Evolutionary conservation across 345 rosid species (phyloP).

Genomic region (Eucalyptus tenuipes): DNA sequence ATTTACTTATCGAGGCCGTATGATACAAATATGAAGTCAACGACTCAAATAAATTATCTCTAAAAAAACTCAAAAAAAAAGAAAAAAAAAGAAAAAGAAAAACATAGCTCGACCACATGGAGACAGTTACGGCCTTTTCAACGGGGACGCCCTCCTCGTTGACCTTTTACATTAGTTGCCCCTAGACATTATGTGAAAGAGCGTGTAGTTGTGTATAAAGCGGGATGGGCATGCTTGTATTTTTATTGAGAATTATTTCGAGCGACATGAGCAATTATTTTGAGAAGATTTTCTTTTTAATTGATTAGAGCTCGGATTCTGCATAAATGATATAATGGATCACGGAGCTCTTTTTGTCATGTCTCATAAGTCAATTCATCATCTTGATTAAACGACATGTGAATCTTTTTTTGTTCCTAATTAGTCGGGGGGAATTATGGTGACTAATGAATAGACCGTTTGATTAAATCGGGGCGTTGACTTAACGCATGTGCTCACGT

Average conservation of each 20-base stretch:
- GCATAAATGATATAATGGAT: neutral
- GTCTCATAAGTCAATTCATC: neutral
- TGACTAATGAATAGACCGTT: neutral
- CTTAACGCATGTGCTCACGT: neutral
- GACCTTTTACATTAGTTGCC: neutral
- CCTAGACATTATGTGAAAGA: neutral
- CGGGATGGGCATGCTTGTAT: too few species aligned
- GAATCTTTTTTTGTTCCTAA: neutral
- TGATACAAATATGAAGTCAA: neutral
- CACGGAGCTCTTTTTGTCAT: neutral
- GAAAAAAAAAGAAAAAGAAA: neutral
- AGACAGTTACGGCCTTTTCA: neutral
- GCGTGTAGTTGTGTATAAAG: neutral
- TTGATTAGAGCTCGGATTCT: neutral
- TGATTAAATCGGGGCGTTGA: neutral
- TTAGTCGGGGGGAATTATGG: neutral
- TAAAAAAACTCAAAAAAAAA: neutral
- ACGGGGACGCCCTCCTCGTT: neutral
- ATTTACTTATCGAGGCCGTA: neutral
- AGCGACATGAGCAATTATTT: neutral
- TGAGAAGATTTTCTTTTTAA: fast-evolving
- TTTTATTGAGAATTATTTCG: neutral
- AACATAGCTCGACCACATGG: neutral
- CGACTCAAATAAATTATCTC: neutral
- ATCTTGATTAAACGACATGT: neutral